A percentile compares a stretch with the other conserved stretches of the same genome.
Conservation (phyloP, 202 grass and related monocot genomes). For the Setaria viridis region DNA sequence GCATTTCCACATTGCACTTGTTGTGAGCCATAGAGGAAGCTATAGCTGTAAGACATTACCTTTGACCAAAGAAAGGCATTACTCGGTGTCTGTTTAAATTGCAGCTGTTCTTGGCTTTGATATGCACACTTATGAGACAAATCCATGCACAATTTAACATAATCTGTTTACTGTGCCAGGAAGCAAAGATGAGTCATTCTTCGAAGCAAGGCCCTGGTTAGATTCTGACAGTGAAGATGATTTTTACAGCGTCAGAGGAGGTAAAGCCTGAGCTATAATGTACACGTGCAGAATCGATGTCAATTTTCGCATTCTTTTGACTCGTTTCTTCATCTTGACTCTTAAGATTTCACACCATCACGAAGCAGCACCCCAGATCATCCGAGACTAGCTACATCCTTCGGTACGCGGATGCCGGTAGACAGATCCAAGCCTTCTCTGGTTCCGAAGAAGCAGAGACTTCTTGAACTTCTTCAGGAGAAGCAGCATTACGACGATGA, state of each 20-base stretch:
- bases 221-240: constrained; percentile 88
- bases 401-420: background rate
- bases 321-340: constrained; percentile 27
- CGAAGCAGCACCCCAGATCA: constrained; percentile 59
- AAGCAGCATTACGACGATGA: constrained; percentile 56
- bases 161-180: constrained; percentile 36
- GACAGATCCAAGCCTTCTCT: constrained; percentile 35
- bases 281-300: background rate
- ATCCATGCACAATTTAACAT: background rate
- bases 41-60: background rate
- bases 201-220: constrained; percentile 70
- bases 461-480: constrained; percentile 71
- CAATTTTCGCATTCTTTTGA: background rate
- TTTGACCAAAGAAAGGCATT: background rate
- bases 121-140: background rate
- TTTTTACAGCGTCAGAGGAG: constrained; percentile 85
- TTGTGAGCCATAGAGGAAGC: background rate
- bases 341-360: constrained; percentile 64
- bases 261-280: constrained; percentile 40
- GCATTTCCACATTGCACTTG: background rate
- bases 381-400: constrained; percentile 26
- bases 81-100: background rate
- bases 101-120: background rate
- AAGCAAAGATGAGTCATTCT: constrained; percentile 84
- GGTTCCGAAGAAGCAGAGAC: constrained; percentile 51